Evolutionary conservation across 352 stramenopile genomes (phyloP).

Genomic region (Aphanomyces astaci): DNA sequence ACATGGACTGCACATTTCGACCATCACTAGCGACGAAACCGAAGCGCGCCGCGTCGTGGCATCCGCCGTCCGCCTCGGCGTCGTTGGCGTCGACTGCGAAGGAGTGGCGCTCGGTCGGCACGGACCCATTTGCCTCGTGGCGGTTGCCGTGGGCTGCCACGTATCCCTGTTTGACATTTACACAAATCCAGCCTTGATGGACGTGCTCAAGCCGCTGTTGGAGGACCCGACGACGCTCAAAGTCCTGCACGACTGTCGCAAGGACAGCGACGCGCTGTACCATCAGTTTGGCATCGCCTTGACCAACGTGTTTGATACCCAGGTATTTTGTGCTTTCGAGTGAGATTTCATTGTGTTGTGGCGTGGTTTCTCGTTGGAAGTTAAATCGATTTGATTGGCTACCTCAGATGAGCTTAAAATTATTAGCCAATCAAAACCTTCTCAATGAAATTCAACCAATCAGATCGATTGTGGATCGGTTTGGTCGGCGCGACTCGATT

Average conservation of each 20-base stretch:
- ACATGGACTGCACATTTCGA: not conserved
- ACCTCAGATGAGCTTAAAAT: too few species aligned
- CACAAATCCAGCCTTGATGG: not conserved
- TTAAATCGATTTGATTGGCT: too few species aligned
- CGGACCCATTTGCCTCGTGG: not conserved
- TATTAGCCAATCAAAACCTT: too few species aligned
- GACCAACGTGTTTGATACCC: slow-evolving; percentile 13
- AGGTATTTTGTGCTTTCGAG: not conserved
- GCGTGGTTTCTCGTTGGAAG: too few species aligned
- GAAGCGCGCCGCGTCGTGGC: not conserved
- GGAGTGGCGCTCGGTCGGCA: not conserved
- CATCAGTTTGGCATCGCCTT: slow-evolving; percentile 4
- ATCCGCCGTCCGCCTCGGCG: not conserved
- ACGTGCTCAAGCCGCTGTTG: not conserved
- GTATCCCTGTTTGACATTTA: slow-evolving; percentile 12
- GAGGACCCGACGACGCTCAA: not conserved
- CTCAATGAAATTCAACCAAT: too few species aligned
- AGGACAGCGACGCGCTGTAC: slow-evolving; percentile 13
- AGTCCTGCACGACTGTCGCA: slow-evolving; percentile 16
- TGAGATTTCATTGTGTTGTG: not conserved
- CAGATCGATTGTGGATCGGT: too few species aligned
- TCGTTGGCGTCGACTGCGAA: slow-evolving; percentile 19
- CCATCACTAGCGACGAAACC: not conserved
- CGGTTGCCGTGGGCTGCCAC: not conserved
- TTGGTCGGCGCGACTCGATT: too few species aligned